Evolutionary conservation across 441 rosid species (phyloP).

Genomic region (Metrosideros polymorpha): DNA sequence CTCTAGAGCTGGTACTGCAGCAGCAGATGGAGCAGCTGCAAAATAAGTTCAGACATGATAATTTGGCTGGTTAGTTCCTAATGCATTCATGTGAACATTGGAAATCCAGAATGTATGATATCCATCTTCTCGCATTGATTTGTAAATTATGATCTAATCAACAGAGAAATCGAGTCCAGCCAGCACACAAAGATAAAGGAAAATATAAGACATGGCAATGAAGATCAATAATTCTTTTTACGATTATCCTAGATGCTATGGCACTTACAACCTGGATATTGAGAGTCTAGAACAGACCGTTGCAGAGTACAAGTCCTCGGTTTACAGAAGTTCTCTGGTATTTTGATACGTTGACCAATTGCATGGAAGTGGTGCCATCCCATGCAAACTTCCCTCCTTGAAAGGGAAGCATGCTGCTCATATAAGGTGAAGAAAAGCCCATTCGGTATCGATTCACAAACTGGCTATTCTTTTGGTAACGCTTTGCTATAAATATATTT

Average conservation of each 20-base stretch:
- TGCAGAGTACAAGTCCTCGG: constrained; percentile 55
- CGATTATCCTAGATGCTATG: neutral
- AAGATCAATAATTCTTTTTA: neutral
- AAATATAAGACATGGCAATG: neutral
- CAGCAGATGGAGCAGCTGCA: constrained; percentile 58
- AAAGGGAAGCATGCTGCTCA: constrained; percentile 53
- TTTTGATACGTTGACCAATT: constrained; percentile 35
- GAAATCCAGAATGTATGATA: neutral
- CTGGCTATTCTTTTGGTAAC: constrained; percentile 60
- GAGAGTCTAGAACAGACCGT: constrained; percentile 95
- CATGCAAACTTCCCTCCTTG: constrained; percentile 76
- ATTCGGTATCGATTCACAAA: constrained; percentile 45
- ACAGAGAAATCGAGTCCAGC: neutral
- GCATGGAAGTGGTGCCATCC: constrained; percentile 71
- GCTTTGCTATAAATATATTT: constrained; percentile 67
- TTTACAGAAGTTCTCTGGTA: constrained; percentile 53
- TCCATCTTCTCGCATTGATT: neutral
- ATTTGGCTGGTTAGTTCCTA: neutral
- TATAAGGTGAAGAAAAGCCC: constrained; percentile 46
- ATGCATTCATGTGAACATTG: neutral
- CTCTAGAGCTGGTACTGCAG: constrained; percentile 46
- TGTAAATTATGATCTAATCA: neutral
- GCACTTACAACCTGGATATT: neutral
- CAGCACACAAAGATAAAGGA: neutral
- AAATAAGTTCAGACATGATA: neutral